phyloP scores from a whole-genome alignment of 805 yeast species.

The Myxozyma mucilagina region DNA sequence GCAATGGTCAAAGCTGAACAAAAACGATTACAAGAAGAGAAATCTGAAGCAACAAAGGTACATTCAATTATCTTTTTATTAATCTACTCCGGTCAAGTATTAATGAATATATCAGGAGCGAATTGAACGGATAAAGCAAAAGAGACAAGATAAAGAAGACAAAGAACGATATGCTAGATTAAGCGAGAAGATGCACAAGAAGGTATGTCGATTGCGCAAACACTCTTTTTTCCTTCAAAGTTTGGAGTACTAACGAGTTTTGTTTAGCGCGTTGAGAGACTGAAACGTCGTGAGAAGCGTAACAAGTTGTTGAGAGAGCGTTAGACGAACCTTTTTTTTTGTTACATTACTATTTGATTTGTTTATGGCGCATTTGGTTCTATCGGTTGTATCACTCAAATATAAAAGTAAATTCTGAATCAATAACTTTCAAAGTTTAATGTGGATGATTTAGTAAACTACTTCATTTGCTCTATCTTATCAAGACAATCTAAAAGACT shows the following conservation, averaged over 20 bases:
- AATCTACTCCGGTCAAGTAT: neutral
- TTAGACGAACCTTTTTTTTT: constrained; percentile 38
- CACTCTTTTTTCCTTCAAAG: neutral
- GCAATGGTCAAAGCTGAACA: constrained; percentile 67
- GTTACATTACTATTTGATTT: neutral
- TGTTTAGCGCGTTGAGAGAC: constrained; percentile 63
- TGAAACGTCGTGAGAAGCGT: constrained; percentile 90
- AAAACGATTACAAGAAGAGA: constrained; percentile 72
- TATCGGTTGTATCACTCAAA: neutral
- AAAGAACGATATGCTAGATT: constrained; percentile 80
- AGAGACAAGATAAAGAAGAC: constrained; percentile 66
- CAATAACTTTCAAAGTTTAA: too few relatives aligned
- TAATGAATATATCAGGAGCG: constrained; percentile 44
- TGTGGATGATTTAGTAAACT: too few relatives aligned
- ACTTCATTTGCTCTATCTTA: too few relatives aligned
- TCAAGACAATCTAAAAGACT: too few relatives aligned
- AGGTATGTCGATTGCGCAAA: constrained; percentile 45
- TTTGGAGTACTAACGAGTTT: neutral
- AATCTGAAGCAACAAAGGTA: constrained; percentile 52
- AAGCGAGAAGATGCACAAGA: constrained; percentile 86
- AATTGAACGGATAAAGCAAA: constrained; percentile 58
- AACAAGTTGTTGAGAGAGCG: constrained; percentile 92
- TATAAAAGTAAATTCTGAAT: too few relatives aligned
- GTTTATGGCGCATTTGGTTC: neutral
- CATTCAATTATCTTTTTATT: neutral